Percentiles rank a stretch among this genome's conserved stretches.
These are phyloP conservation scores for Komagataella phaffii DNA, from an alignment of 805 yeast species.

Conservation along the genomic window DNA sequence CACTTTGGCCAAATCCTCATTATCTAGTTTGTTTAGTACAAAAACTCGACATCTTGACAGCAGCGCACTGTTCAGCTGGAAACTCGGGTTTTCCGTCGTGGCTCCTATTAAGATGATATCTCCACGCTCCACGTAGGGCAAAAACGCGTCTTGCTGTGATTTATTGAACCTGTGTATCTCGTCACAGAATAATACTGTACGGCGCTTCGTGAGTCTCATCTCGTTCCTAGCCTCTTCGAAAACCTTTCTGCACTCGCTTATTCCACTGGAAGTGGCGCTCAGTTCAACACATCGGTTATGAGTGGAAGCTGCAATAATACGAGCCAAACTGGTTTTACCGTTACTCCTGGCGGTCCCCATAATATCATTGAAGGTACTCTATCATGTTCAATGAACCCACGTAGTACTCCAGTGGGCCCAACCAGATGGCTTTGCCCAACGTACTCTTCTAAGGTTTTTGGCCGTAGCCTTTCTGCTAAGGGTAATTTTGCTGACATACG, in stretches of 20 bases:
- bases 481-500: constrained; percentile 25
- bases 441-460: constrained; percentile 50
- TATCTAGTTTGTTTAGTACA: constrained; percentile 40
- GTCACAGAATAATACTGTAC: constrained; percentile 73
- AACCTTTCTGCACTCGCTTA: constrained; percentile 50
- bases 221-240: constrained; percentile 37
- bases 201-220: constrained; percentile 30
- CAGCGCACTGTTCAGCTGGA: constrained; percentile 69
- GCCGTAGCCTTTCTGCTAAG: constrained; percentile 76
- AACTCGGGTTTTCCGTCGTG: constrained; percentile 92
- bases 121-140: constrained; percentile 80
- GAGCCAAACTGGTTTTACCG: constrained; percentile 75
- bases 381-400: constrained; percentile 51
- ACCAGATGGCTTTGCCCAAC: constrained; percentile 80
- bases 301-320: constrained; percentile 42
- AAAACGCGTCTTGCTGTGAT: constrained; percentile 76
- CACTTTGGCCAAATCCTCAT: constrained; percentile 36
- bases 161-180: constrained; percentile 85
- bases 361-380: constrained; percentile 74
- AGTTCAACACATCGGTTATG: constrained; percentile 57
- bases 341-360: constrained; percentile 95
- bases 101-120: constrained; percentile 80
- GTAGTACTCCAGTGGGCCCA: constrained; percentile 48
- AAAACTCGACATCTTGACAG: constrained; percentile 77
- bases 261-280: constrained; percentile 70